Conservation (phyloP, 441 rosid species). For the Euphorbia celastroides region DNA sequence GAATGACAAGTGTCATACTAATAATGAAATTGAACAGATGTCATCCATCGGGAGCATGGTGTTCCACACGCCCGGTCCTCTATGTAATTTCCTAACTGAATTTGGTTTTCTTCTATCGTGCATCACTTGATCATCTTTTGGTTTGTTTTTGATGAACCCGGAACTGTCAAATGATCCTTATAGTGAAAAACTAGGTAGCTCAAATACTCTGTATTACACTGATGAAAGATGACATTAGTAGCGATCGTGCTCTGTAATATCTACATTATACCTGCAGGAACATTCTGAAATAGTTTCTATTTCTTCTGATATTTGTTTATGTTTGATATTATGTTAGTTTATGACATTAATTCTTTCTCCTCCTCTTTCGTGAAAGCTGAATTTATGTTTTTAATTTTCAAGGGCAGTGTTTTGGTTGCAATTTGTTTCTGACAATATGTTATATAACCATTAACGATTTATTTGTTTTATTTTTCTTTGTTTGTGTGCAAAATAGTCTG, state of each 20-base stretch:
- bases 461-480: background rate
- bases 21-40: too few species aligned
- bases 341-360: constrained; percentile 1
- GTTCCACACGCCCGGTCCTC: too few species aligned
- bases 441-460: background rate
- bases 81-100: too few species aligned
- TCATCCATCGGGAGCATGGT: too few species aligned
- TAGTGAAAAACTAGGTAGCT: background rate
- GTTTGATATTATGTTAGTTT: background rate
- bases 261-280: background rate
- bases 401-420: background rate
- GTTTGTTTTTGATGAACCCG: background rate
- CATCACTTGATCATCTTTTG: background rate
- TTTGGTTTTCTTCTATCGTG: background rate
- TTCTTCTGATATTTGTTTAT: background rate
- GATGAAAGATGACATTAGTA: background rate
- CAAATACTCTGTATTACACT: background rate
- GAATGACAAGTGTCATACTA: too few species aligned
- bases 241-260: background rate
- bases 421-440: background rate
- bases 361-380: background rate
- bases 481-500: constrained; percentile 24
- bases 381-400: too few species aligned
- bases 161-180: background rate
- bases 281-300: background rate